Base-by-base conservation (phyloP, 768 basidiomycete genomes). In the Suillus subluteus region DNA sequence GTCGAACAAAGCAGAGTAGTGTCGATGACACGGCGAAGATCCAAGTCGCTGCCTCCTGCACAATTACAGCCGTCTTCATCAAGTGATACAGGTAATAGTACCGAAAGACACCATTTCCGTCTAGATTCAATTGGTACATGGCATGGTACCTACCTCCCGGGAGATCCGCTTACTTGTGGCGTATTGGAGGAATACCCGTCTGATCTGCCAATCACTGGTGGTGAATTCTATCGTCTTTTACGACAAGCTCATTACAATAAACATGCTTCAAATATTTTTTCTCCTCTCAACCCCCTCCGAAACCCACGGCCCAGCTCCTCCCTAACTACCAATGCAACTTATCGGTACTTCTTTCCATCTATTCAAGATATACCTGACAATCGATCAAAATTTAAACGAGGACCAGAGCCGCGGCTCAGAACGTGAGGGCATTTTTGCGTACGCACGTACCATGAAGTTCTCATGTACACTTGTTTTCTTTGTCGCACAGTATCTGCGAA, bases 231-330 rank as follows among this genome's bases (percentile, higher is more conserved):
- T 61, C 72, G 74, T 32, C 65, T 79, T 18, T 62, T 79, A 54
- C 70, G 69, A 35, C 73, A 78, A 54, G 68, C 70, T 9, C 41
- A 58, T 43, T 59, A 67, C 48, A 79, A 76, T 50, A 74, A 70
- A 54, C 26, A 75, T 52, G 66, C 78, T 12, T 63, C 78, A 1
- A 76, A 68, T 69, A 40, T 78, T 26, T 46, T 73, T 62, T 79
- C 78, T 67, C 76, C 76, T 23, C 43, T 77, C 65, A 78, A 62
- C 64, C 76, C 78, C 43, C 76, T 77, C 43, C 78, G 74, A 58
- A 26, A 67, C 4, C 23, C 71, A 8, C n/a, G 63, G 2, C 58
- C 68, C 62, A 62, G 66, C 32, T 35, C 48, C 21, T 56, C 58
- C 38, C 44, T 78, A n/a, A 68, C 69, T 44, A 12, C 58, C 30